Percentiles rank a stretch among this genome's conserved stretches.
Evolutionary conservation across 176 grass and related monocot species (phyloP).

Genomic region (barley (Hordeum vulgare)): DNA sequence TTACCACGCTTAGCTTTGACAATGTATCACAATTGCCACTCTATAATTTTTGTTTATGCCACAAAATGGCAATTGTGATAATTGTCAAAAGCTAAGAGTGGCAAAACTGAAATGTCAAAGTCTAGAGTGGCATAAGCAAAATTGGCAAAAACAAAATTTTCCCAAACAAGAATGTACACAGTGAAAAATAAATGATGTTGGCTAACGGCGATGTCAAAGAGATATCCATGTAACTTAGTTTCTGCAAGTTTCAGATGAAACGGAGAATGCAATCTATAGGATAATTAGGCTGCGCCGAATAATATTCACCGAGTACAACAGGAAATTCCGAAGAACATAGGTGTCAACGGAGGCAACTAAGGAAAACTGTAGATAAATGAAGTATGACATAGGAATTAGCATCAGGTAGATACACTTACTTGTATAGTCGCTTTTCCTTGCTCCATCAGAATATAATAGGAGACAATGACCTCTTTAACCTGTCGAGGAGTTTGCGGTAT

Average conservation of each 20-base stretch:
- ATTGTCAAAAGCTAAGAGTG: too few species aligned
- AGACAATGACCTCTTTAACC: slow-evolving; percentile 95
- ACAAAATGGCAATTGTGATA: too few species aligned
- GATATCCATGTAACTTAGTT: background rate
- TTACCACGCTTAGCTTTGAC: too few species aligned
- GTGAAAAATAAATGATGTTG: background rate
- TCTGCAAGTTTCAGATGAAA: background rate
- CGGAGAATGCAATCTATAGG: background rate
- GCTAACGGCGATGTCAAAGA: background rate
- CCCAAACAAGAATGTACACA: background rate
- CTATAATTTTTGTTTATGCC: too few species aligned
- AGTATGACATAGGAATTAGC: background rate
- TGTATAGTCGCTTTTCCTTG: slow-evolving; percentile 61
- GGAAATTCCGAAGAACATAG: background rate
- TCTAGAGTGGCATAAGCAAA: too few species aligned
- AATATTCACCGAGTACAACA: background rate
- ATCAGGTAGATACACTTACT: slow-evolving; percentile 11
- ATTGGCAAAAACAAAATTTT: too few species aligned
- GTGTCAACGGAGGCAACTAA: background rate
- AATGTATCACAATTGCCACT: too few species aligned
- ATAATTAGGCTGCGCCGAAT: background rate
- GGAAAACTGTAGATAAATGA: background rate
- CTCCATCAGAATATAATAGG: slow-evolving; percentile 88
- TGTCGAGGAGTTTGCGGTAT: slow-evolving; percentile 19
- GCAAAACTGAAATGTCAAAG: too few species aligned